Percentiles rank a stretch among this genome's conserved stretches.
Conservation (phyloP, 2,329 filamentous ascomycete species). For the Penicillium sp. region DNA sequence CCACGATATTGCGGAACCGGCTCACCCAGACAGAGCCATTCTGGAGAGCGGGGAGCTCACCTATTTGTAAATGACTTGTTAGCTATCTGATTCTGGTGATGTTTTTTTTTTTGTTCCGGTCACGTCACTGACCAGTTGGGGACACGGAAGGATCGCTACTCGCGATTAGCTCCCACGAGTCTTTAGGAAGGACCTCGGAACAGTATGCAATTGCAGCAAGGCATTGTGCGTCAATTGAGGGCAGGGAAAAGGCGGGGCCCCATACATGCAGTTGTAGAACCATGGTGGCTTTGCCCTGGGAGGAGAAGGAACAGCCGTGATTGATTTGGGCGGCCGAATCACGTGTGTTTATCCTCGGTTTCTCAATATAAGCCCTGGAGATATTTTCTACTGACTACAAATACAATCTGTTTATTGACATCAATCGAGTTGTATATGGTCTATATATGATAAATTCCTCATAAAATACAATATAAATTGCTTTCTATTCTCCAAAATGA, state of each 20-base stretch:
- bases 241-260: slow-evolving; percentile 83
- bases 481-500: neutral
- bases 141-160: slow-evolving; percentile 71
- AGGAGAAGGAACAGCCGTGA: slow-evolving; percentile 14
- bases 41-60: slow-evolving; percentile 58
- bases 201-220: slow-evolving; percentile 80
- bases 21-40: slow-evolving; percentile 56
- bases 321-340: slow-evolving; percentile 20
- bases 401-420: neutral
- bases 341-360: slow-evolving; percentile 22
- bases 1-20: slow-evolving; percentile 55
- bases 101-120: slow-evolving; percentile 3
- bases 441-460: neutral
- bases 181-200: slow-evolving; percentile 58
- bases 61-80: slow-evolving; percentile 33
- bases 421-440: neutral
- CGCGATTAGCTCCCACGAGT: slow-evolving; percentile 69
- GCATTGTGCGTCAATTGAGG: slow-evolving; percentile 90
- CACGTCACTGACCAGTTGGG: slow-evolving; percentile 62
- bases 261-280: slow-evolving; percentile 80
- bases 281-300: slow-evolving; percentile 40
- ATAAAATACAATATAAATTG: neutral
- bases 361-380: neutral
- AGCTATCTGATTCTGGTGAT: neutral
- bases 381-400: neutral